Conservation (phyloP, 768 basidiomycete genomes). For the Lactarius evosmus region DNA sequence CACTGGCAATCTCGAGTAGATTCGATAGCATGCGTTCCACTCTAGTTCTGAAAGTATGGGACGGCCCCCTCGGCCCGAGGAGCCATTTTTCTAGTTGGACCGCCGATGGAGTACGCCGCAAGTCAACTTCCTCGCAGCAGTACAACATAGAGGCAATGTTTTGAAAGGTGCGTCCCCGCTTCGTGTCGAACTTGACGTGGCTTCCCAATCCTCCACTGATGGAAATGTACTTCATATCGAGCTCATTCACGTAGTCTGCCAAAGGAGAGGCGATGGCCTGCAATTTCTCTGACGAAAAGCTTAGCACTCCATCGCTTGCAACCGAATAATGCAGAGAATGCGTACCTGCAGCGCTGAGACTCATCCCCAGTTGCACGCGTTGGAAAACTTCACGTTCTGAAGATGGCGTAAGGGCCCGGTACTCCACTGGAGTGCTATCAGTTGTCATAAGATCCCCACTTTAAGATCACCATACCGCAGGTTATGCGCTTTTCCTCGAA, state of each 20-base stretch:
- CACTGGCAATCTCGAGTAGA: conserved; percentile 52
- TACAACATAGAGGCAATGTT: conserved; percentile 66
- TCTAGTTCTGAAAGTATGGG: conserved; percentile 46
- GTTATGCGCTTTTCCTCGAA: conserved; percentile 61
- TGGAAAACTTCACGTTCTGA: conserved; percentile 79
- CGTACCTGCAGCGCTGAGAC: conserved; percentile 68
- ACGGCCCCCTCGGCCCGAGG: conserved; percentile 38
- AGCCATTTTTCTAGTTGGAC: conserved; percentile 54
- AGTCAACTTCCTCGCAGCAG: conserved; percentile 56
- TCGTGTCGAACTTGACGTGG: conserved; percentile 59
- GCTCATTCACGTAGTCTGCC: conserved; percentile 59
- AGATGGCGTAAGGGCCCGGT: conserved; percentile 49
- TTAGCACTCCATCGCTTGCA: neutral
- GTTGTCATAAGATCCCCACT: neutral
- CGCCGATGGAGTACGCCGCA: conserved; percentile 44
- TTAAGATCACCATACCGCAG: conserved; percentile 46
- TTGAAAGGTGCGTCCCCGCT: conserved; percentile 74
- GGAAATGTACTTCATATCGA: conserved; percentile 57
- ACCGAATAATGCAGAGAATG: neutral
- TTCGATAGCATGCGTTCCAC: conserved; percentile 53
- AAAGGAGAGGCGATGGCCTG: conserved; percentile 74
- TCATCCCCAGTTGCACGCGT: conserved; percentile 77
- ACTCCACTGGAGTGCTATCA: conserved; percentile 49
- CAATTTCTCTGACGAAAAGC: conserved; percentile 56
- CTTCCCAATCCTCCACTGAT: conserved; percentile 55